These are phyloP conservation scores for Colletotrichum simmondsii DNA, from an alignment of 2,329 filamentous ascomycete species.

Conservation along the genomic window DNA sequence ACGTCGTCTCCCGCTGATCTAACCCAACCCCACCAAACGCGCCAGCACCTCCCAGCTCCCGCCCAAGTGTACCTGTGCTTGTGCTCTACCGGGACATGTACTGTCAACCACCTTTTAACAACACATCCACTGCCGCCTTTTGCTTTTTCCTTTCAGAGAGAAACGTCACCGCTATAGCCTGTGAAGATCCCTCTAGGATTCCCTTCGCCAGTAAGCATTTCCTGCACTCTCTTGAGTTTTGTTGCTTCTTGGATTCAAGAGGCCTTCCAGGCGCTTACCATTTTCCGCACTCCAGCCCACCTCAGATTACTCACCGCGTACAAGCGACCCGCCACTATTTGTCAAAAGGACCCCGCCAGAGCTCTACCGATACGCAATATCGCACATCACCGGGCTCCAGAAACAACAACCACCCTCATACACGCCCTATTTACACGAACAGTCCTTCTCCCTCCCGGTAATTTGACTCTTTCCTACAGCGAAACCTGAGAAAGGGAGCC, in stretches of 20 bases:
- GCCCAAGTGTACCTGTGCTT: background rate
- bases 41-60: conserved; percentile 22
- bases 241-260: background rate
- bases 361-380: conserved; percentile 12
- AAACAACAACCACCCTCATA: background rate
- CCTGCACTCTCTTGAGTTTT: background rate
- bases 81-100: background rate
- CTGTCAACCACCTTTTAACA: conserved; percentile 5
- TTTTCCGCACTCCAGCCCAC: background rate
- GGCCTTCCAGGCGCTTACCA: background rate
- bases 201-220: background rate
- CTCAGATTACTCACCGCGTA: conserved; percentile 29
- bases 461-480: background rate
- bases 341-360: conserved; percentile 28
- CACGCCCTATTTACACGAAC: background rate
- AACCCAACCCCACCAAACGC: conserved; percentile 12
- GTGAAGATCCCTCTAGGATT: background rate
- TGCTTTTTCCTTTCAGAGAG: background rate
- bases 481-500: conserved; percentile 1
- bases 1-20: conserved; percentile 22
- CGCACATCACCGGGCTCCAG: conserved; percentile 6
- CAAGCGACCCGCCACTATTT: conserved; percentile 18
- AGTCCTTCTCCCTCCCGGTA: background rate
- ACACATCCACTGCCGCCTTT: background rate
- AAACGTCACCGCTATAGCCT: background rate